Evolutionary conservation across 495 filamentous ascomycete genomes (phyloP).

Genomic region (Xylaria sp.): DNA sequence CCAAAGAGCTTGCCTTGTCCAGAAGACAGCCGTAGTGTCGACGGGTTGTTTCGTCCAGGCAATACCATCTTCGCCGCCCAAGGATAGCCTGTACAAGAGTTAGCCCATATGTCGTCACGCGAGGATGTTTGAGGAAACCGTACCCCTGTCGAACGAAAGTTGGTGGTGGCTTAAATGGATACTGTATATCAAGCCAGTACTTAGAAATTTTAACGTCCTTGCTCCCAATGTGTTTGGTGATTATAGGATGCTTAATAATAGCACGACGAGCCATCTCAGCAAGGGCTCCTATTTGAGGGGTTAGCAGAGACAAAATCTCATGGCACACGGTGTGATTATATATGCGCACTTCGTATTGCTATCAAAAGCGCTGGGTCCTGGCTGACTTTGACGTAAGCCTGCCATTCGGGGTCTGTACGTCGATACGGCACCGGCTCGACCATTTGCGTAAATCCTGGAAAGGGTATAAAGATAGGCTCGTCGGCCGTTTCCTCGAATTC

Average conservation of each 20-base stretch:
- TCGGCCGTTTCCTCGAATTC: constrained; percentile 45
- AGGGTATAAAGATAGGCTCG: constrained; percentile 65
- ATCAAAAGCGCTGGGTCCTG: constrained; percentile 56
- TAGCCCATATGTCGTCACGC: constrained; percentile 20
- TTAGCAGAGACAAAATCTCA: not conserved
- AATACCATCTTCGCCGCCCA: constrained; percentile 42
- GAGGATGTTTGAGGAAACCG: not conserved
- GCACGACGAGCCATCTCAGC: constrained; percentile 36
- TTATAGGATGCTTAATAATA: constrained; percentile 19
- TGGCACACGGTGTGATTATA: no score
- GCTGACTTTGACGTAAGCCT: constrained; percentile 65
- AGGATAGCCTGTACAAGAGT: constrained; percentile 36
- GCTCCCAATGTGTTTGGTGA: constrained; percentile 34
- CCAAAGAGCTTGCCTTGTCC: constrained; percentile 43
- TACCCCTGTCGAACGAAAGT: constrained; percentile 50
- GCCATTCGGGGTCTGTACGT: constrained; percentile 73
- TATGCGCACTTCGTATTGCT: constrained; percentile 57
- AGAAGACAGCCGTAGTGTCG: constrained; percentile 40
- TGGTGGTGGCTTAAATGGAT: constrained; percentile 50
- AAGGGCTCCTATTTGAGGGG: constrained; percentile 36
- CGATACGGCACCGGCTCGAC: constrained; percentile 58
- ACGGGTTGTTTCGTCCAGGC: constrained; percentile 37
- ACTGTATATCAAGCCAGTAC: constrained; percentile 50
- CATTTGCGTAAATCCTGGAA: constrained; percentile 58
- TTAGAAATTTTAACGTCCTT: constrained; percentile 34